Evolutionary conservation across 208 protist species (phyloP).

Genomic region (Strigomonas culicis): DNA sequence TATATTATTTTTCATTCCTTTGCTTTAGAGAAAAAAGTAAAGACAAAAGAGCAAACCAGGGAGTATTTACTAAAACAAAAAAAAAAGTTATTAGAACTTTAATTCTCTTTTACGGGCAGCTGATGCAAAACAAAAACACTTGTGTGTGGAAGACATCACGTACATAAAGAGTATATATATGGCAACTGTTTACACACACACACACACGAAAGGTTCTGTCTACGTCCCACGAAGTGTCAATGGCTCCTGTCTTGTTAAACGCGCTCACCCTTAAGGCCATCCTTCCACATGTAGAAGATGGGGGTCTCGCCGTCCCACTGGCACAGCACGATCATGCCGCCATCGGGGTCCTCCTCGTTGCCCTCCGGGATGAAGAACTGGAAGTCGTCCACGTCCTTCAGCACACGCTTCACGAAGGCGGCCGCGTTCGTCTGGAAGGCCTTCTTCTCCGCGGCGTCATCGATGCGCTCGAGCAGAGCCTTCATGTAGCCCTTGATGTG

Average conservation of each 20-base stretch:
- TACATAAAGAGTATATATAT: neutral
- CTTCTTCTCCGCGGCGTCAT: slow-evolving; percentile 79
- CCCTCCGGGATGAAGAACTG: slow-evolving; percentile 92
- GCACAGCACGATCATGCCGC: slow-evolving; percentile 89
- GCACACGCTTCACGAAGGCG: slow-evolving; percentile 89
- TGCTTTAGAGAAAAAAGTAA: neutral
- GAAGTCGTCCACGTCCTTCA: slow-evolving; percentile 91
- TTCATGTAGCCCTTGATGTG: slow-evolving; percentile 93
- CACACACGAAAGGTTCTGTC: neutral
- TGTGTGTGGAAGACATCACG: neutral
- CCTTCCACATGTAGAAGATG: slow-evolving; percentile 90
- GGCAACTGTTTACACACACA: neutral
- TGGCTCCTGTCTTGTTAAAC: slow-evolving; percentile 37
- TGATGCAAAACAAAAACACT: slow-evolving; percentile 6
- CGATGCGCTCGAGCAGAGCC: slow-evolving; percentile 80
- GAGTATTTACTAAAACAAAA: neutral
- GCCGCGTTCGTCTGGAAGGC: slow-evolving; percentile 85
- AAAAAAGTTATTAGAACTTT: slow-evolving; percentile 7
- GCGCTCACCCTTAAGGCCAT: slow-evolving; percentile 81
- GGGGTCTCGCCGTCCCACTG: slow-evolving; percentile 85
- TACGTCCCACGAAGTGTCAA: neutral
- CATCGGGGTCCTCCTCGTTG: slow-evolving; percentile 89
- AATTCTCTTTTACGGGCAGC: neutral
- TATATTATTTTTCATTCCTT: slow-evolving; percentile 3
- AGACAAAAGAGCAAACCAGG: neutral